Percentiles rank a stretch among this genome's conserved stretches.
Evolutionary conservation across 2,329 filamentous ascomycete species (phyloP).

Genomic region (Knufia petricola): DNA sequence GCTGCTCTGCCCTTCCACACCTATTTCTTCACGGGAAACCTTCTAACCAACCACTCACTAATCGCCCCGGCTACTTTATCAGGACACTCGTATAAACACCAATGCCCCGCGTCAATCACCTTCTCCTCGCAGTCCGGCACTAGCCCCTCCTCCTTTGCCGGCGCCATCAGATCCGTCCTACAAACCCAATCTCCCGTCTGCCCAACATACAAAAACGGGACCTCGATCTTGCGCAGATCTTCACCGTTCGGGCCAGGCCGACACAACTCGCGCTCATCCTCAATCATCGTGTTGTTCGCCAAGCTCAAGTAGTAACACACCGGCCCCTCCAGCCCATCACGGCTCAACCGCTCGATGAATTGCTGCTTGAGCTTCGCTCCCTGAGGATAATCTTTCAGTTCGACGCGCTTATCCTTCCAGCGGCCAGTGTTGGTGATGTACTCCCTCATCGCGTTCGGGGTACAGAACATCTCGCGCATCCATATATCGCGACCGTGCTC

Average conservation of each 20-base stretch:
- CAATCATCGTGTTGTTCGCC: constrained; percentile 8
- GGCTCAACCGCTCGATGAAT: constrained; percentile 4
- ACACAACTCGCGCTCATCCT: constrained; percentile 5
- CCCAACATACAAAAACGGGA: constrained; percentile 8
- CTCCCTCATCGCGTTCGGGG: constrained; percentile 7
- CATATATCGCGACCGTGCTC: constrained; percentile 11
- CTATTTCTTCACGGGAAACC: constrained; percentile 6
- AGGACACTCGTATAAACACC: constrained; percentile 11
- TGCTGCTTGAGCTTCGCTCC: background rate
- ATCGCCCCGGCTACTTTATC: constrained; percentile 1
- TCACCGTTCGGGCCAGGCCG: background rate
- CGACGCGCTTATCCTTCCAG: background rate
- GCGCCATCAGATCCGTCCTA: constrained; percentile 10
- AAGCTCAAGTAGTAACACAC: constrained; percentile 7
- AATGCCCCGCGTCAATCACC: constrained; percentile 11
- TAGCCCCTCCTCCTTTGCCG: constrained; percentile 5
- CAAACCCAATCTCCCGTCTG: constrained; percentile 14
- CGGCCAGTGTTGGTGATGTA: constrained; percentile 5
- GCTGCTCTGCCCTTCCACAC: too few species aligned
- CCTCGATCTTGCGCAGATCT: constrained; percentile 6
- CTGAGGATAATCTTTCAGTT: constrained; percentile 8
- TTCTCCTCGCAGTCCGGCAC: constrained; percentile 9
- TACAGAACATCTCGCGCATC: constrained; percentile 12
- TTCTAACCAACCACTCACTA: constrained; percentile 9
- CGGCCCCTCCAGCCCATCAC: constrained; percentile 10